phyloP scores from a whole-genome alignment of 2,329 filamentous ascomycete genomes.

The Pyrenophora graminea region DNA sequence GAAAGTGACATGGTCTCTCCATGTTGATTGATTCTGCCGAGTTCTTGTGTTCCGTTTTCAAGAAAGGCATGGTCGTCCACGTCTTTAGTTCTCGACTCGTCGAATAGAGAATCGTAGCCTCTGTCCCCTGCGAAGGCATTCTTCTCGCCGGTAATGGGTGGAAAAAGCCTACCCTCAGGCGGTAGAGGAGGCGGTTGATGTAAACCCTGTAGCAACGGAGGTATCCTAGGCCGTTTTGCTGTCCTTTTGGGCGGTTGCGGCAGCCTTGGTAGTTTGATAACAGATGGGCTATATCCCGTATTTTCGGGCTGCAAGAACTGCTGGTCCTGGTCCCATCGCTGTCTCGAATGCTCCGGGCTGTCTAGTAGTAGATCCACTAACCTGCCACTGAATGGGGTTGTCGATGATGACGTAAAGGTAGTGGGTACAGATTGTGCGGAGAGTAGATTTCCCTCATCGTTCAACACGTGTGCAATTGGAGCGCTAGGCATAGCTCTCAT shows the following conservation, averaged over 20 bases:
- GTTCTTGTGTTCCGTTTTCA: conserved; percentile 1
- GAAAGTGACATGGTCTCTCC: background rate
- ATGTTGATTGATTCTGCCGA: conserved; percentile 1
- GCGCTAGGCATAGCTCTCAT: conserved; percentile 28
- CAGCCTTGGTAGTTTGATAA: conserved; percentile 48
- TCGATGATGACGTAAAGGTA: conserved; percentile 14
- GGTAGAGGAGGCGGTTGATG: conserved; percentile 63
- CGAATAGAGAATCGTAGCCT: conserved; percentile 16
- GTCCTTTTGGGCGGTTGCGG: conserved; percentile 40
- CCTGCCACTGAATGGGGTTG: conserved; percentile 35
- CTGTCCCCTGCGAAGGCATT: conserved; percentile 23
- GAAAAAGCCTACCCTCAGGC: conserved; percentile 61
- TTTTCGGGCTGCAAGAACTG: conserved; percentile 17
- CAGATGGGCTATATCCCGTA: conserved; percentile 22
- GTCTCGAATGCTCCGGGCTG: conserved; percentile 19
- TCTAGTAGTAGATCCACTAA: conserved; percentile 37
- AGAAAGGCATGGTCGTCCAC: conserved; percentile 12
- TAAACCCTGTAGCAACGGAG: conserved; percentile 61
- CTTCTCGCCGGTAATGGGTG: conserved; percentile 61
- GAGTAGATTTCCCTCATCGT: conserved; percentile 27
- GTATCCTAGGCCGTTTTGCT: conserved; percentile 47
- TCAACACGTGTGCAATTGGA: conserved; percentile 44
- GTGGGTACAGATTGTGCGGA: conserved; percentile 16
- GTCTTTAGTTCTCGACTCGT: conserved; percentile 14
- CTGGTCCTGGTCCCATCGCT: conserved; percentile 28